Percentiles rank a stretch among this genome's conserved stretches.
phyloP scores from a whole-genome alignment of 2,329 filamentous ascomycete genomes.

The Stemphylium vesicarium region DNA sequence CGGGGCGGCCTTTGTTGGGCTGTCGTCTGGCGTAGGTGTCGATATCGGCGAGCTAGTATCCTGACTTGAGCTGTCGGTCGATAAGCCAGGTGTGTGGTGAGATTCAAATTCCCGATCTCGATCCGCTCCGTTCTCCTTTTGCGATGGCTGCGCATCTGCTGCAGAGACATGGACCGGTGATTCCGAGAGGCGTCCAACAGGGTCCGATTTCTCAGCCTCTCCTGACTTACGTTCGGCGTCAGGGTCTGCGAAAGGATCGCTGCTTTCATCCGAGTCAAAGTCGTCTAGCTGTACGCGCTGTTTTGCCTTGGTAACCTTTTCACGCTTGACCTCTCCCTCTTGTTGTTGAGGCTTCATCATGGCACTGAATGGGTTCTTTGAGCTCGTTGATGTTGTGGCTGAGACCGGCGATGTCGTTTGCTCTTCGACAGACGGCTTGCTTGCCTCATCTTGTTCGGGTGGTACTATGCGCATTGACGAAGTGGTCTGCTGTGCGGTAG shows the following conservation, averaged over 20 bases:
- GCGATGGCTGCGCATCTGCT: conserved; percentile 52
- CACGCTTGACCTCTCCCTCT: conserved; percentile 58
- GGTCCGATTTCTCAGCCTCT: conserved; percentile 26
- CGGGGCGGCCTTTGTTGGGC: conserved; percentile 37
- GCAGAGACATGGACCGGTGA: conserved; percentile 73
- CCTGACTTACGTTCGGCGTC: conserved; percentile 41
- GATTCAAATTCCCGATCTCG: conserved; percentile 39
- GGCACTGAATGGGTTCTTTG: conserved; percentile 37
- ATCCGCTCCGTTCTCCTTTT: conserved; percentile 21
- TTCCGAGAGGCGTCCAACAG: conserved; percentile 60
- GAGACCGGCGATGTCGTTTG: conserved; percentile 28
- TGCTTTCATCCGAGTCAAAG: conserved; percentile 65
- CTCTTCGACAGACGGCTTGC: conserved; percentile 23
- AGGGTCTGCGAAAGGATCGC: conserved; percentile 53
- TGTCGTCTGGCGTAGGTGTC: conserved; percentile 43
- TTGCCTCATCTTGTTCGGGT: conserved; percentile 34
- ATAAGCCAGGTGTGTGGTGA: conserved; percentile 66
- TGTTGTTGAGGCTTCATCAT: conserved; percentile 47
- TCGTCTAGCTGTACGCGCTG: conserved; percentile 72
- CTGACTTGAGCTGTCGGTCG: conserved; percentile 74
- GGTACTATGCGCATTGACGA: conserved; percentile 46
- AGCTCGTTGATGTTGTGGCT: conserved; percentile 30
- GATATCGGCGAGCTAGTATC: conserved; percentile 55
- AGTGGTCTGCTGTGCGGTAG: conserved; percentile 25
- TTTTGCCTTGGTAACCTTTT: conserved; percentile 65